Base-by-base conservation (phyloP, 192 early-diverging fungal genomes). In the Entomortierella beljakovae region DNA sequence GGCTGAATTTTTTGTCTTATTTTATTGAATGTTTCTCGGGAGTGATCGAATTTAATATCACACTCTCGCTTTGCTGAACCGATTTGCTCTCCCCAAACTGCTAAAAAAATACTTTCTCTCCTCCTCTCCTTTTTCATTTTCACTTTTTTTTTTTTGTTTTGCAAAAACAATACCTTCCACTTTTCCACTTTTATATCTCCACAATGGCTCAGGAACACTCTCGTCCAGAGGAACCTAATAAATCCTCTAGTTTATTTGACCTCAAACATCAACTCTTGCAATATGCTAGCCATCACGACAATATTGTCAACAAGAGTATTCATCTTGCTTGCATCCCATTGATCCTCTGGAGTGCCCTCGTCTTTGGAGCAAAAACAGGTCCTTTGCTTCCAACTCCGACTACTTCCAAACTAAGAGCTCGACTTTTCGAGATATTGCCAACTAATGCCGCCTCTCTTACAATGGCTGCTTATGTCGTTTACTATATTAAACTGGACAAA, bases 321-420 rank as follows among this genome's bases (percentile, higher is more conserved):
- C 95, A 98, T 80, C 83, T 95, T 68, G 71, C 93, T 2, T 98
- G 92, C 79, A 94, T 98, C 34, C 96, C 96, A 22, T 87, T 88
- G 40, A 94, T 98, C 65, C 75, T 95, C 48, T 96, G 92, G 91
- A 86, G 90, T 43, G 81, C 85, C 3, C 64, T 92, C 34, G 90
- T 93, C 4, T 86, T 92, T 77, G 64, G 82, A 25, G 73, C 86
- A 35, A 74, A 70, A 54, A 59, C 75, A 16, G 64, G 81, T 26
- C 61, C 83, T 15, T 55, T 88, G 13, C 64, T 85, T 61, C 52
- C 61, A 25, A 61, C 82, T 3, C 53, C 61, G 11, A 49, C 79
- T 2, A 25, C 88, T 10, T 55, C 70, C 0, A 58, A 68, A 23
- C 60, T 85, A 8, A 33, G 61, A 31, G 58, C 61, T 1, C 25